Conservation (phyloP, 805 yeast genomes). For the Saccharomycopsis babjevae region DNA sequence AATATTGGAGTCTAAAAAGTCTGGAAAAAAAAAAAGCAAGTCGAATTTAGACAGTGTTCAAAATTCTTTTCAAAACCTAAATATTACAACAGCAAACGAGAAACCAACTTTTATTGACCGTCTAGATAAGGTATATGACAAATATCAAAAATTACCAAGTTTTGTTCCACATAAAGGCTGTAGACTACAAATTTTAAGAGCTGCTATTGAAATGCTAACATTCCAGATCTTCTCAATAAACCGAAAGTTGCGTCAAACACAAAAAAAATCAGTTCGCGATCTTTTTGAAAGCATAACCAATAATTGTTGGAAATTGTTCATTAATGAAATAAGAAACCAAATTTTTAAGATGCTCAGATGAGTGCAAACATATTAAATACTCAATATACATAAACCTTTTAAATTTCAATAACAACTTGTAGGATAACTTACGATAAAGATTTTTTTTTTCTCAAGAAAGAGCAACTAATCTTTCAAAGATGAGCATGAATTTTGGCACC, state of each 20-base stretch:
- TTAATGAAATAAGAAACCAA: neutral
- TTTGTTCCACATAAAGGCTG: neutral
- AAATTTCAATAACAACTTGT: too few species aligned
- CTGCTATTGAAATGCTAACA: neutral
- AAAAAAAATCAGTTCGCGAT: neutral
- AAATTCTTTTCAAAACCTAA: too few species aligned
- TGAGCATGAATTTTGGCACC: too few species aligned
- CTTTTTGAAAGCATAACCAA: neutral
- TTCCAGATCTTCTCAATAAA: neutral
- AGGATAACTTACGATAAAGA: too few species aligned
- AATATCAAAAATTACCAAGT: neutral
- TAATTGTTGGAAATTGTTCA: neutral
- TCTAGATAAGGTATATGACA: neutral
- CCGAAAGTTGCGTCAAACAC: neutral
- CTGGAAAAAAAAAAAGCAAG: too few species aligned
- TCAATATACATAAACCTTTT: neutral
- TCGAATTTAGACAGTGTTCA: too few species aligned
- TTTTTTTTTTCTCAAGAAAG: too few species aligned
- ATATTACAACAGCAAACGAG: too few species aligned
- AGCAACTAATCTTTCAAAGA: too few species aligned
- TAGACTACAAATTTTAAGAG: neutral
- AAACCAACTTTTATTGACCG: too few species aligned
- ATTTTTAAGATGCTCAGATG: neutral
- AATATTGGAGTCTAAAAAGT: too few species aligned
- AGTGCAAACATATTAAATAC: neutral